phyloP scores from a whole-genome alignment of 305 asterid genomes.

The Petunia hybrid region DNA sequence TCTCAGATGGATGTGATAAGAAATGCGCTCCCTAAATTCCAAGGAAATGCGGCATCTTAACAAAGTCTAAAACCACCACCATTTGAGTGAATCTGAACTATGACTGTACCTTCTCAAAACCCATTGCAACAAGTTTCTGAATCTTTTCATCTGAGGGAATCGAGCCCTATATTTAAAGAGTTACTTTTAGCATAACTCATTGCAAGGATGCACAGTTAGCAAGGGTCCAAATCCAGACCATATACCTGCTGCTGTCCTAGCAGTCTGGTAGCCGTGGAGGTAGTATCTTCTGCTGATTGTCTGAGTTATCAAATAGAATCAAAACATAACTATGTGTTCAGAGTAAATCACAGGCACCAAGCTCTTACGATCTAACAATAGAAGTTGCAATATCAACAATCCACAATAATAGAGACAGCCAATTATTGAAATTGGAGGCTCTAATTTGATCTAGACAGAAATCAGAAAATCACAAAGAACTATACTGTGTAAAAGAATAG shows the following conservation, averaged over 20 bases:
- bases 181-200: neutral
- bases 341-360: conserved; percentile 9
- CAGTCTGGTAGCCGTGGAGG: conserved; percentile 43
- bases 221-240: conserved; percentile 24
- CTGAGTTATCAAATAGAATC: conserved; percentile 51
- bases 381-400: neutral
- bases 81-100: neutral
- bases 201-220: neutral
- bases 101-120: conserved; percentile 79
- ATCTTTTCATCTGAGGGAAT: conserved; percentile 69
- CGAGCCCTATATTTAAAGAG: conserved; percentile 49
- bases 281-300: conserved; percentile 51
- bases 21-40: neutral
- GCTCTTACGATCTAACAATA: neutral
- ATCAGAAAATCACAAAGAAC: conserved; percentile 21
- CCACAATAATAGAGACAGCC: neutral
- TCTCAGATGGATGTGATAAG: neutral
- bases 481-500: neutral
- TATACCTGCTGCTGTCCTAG: conserved; percentile 62
- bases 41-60: neutral
- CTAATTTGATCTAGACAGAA: neutral
- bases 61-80: conserved; percentile 14
- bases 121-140: conserved; percentile 93
- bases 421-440: neutral
- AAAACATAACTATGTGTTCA: conserved; percentile 27